Evolutionary conservation across 1,284 basidiomycete genomes (phyloP), one percentile per base, ranked within the genome.

Genomic region (Cystobasidium slooffiae): DNA sequence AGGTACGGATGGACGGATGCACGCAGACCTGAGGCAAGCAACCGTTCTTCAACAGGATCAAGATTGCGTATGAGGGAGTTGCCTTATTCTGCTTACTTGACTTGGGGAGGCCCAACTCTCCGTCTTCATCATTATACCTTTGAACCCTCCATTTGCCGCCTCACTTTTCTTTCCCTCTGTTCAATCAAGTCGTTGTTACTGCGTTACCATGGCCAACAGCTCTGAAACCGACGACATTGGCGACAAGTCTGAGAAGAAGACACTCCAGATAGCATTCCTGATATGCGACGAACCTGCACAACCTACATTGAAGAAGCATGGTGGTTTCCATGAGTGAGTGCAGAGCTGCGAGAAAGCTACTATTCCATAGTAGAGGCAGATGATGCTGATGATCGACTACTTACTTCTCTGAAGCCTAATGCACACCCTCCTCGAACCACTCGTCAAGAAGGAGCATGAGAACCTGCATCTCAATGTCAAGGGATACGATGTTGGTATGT

Each of bases 241-340:
- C 61, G 47, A 68, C 43, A 52, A 44, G 20, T 52, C 52, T 10
- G 43, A 64, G 22, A 39, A 61, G 56, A 22, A 43, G 61, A 76
- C 68, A 1, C 62, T 81, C 67, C 58, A 80, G 72, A 44, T 77
- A 9, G 49, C 78, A 9, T 70, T 78, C 68, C 69, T 80, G 66
- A 52, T 76, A 39, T 61, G 78, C 53, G 75, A 78, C 44, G 59
- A 79, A 77, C 74, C 80, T n/a, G 52, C 77, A 16, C 75, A 81
- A 74, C 51, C 74, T 31, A 52, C 77, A 4, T 22, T 78, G 31
- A 68, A 80, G 74, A 66, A 78, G 75, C 59, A 81, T 67, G 62
- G 81, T 69, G 72, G 79, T 75, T 79, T 81, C 65, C 22, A 76
- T 53, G 75, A 46, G 43, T 44, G 41, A 39, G 52, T 56, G 22